These are phyloP conservation scores for Pseudogymnoascus sp. DNA, from an alignment of 2,329 filamentous ascomycete species.

Conservation along the genomic window DNA sequence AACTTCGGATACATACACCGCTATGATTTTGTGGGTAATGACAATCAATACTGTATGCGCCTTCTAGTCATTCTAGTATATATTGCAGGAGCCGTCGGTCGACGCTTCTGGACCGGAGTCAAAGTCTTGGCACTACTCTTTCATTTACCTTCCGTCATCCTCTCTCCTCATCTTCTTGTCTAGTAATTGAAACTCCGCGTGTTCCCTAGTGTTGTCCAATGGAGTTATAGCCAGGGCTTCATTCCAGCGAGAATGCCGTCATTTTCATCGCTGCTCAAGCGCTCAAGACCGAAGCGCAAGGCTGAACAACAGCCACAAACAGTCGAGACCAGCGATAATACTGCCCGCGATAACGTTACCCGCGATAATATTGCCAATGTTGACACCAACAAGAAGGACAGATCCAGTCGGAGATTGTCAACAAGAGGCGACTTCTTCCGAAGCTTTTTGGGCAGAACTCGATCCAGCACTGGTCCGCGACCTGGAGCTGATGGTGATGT, in stretches of 20 bases:
- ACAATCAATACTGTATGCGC: not conserved
- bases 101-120: conserved; percentile 1
- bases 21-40: not conserved
- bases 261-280: conserved; percentile 24
- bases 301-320: conserved; percentile 5
- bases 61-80: not conserved
- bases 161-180: not conserved
- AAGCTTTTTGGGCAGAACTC: not conserved
- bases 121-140: not conserved
- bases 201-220: not conserved
- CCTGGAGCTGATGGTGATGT: not conserved
- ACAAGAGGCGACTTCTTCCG: conserved; percentile 6
- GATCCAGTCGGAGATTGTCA: not conserved
- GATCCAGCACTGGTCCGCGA: not conserved
- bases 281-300: conserved; percentile 18
- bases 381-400: not conserved
- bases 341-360: not conserved
- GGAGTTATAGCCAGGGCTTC: conserved; percentile 5
- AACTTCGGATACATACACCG: not conserved
- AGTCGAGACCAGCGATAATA: not conserved
- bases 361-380: not conserved
- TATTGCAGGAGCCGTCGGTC: not conserved
- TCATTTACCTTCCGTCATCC: conserved; percentile 1
- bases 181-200: not conserved
- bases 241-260: conserved; percentile 22